phyloP scores from a whole-genome alignment of 805 yeast genomes.

The Saturnispora galanensis region DNA sequence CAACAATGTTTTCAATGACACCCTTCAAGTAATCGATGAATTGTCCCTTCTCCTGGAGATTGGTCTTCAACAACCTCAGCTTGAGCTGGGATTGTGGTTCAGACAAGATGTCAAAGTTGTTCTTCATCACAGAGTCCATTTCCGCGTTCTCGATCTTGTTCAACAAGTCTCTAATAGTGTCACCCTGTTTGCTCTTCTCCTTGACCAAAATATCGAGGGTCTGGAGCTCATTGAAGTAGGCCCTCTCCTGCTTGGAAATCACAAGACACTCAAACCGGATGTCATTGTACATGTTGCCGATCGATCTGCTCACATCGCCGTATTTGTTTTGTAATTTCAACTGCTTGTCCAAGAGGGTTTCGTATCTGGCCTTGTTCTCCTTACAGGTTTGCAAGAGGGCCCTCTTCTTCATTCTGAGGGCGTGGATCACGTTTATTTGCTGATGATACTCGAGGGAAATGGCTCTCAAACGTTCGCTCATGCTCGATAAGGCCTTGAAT shows the following conservation, averaged over 20 bases:
- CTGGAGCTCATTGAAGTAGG: conserved; percentile 19
- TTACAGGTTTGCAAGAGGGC: neutral
- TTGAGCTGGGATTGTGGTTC: conserved; percentile 8
- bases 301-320: conserved; percentile 10
- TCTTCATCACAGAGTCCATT: conserved; percentile 5
- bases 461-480: conserved; percentile 14
- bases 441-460: conserved; percentile 19
- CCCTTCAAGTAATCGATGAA: conserved; percentile 9
- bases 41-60: conserved; percentile 13
- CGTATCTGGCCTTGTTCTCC: conserved; percentile 1
- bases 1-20: conserved; percentile 6
- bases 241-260: conserved; percentile 21
- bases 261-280: conserved; percentile 10
- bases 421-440: conserved; percentile 18
- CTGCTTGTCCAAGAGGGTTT: conserved; percentile 22
- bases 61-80: conserved; percentile 13
- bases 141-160: conserved; percentile 16
- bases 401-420: conserved; percentile 11
- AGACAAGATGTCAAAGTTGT: conserved; percentile 1
- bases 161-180: conserved; percentile 10
- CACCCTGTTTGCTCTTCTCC: conserved; percentile 15
- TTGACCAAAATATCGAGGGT: conserved; percentile 10
- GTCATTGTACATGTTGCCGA: conserved; percentile 3
- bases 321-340: conserved; percentile 12
- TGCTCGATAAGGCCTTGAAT: conserved; percentile 13